Base-by-base conservation (phyloP, 768 basidiomycete genomes). In the Suillus brevipes region DNA sequence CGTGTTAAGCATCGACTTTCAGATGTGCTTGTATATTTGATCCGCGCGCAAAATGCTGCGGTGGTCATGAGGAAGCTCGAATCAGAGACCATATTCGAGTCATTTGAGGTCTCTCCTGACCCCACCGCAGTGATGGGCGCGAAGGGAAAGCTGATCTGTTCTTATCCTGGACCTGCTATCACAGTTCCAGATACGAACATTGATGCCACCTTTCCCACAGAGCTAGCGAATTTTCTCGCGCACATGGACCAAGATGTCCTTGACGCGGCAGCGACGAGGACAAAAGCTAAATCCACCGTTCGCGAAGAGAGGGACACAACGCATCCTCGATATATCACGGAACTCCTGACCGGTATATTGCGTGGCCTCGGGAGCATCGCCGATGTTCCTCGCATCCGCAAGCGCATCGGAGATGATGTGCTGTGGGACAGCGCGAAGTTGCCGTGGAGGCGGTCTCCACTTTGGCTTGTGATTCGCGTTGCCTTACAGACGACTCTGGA, bases 401-500 rank as follows among this genome's bases (percentile, higher is more conserved):
- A 86, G 68, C 80, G 82, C 9, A 74, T 84, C 0, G 75, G 74
- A 7, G 84, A 86, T 60, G 81, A 86, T 28, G 80, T 84, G 3
- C 72, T 82, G 2, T 82, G 82, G 80, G 47, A 75, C 5, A 64
- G 74, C 25, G 73, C 80, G 2, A 60, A 67, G 37, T 72, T 77
- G 12, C 61, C 85, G 75, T 87, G 85, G 85, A 73, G 86, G 34
- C 77, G 85, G 28, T 83, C 83, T 8, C 72, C 83, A 1, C 72
- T 83, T 10, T 87, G 85, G 84, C 78, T 85, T 6, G 68, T 83
- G 12, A 70, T 84, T 40, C 81, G 84, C 12, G 81, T 86, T 5
- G 76, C 76, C 1, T 67, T 84, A 31, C 83, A 84, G 68, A 81
- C 77, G 0, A 75, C 79, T 0, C 69, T 79, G 34, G 66, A 60